Evolutionary conservation across 2,329 filamentous ascomycete species (phyloP).

Genomic region (Acephala macrosclerotiorum): DNA sequence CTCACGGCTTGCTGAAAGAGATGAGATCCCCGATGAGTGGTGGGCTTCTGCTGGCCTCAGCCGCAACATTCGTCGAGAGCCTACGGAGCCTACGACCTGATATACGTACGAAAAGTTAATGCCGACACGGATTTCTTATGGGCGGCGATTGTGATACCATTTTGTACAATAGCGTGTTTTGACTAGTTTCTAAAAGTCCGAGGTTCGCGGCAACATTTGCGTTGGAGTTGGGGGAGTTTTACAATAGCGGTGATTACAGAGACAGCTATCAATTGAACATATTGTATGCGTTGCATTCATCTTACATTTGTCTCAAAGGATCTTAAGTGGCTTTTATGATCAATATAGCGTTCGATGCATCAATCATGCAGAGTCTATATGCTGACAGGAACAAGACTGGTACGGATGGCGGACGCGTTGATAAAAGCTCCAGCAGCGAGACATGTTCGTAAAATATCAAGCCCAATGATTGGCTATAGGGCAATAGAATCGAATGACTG

Average conservation of each 20-base stretch:
- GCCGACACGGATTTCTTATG: background rate
- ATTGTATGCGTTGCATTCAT: conserved; percentile 6
- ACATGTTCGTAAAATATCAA: background rate
- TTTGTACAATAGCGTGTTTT: conserved; percentile 26
- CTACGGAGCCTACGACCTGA: conserved; percentile 43
- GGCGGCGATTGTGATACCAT: conserved; percentile 25
- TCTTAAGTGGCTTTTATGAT: conserved; percentile 5
- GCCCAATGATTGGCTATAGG: conserved; percentile 19
- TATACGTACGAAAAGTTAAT: conserved; percentile 1
- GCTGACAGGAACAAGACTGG: conserved; percentile 19
- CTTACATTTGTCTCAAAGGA: background rate
- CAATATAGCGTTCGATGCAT: conserved; percentile 7
- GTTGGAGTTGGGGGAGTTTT: background rate
- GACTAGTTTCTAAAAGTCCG: conserved; percentile 20
- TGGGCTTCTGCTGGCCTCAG: conserved; percentile 77
- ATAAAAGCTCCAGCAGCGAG: conserved; percentile 3
- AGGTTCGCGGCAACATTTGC: conserved; percentile 4
- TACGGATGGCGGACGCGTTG: conserved; percentile 13
- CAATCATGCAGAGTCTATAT: conserved; percentile 13
- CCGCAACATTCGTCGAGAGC: conserved; percentile 59
- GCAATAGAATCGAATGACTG: conserved; percentile 11
- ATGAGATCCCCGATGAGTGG: conserved; percentile 84
- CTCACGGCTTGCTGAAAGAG: conserved; percentile 70
- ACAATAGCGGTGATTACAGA: background rate
- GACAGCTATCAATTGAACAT: conserved; percentile 3